phyloP scores from a whole-genome alignment of 1,284 basidiomycete species.

The Sporisorium scitamineum region DNA sequence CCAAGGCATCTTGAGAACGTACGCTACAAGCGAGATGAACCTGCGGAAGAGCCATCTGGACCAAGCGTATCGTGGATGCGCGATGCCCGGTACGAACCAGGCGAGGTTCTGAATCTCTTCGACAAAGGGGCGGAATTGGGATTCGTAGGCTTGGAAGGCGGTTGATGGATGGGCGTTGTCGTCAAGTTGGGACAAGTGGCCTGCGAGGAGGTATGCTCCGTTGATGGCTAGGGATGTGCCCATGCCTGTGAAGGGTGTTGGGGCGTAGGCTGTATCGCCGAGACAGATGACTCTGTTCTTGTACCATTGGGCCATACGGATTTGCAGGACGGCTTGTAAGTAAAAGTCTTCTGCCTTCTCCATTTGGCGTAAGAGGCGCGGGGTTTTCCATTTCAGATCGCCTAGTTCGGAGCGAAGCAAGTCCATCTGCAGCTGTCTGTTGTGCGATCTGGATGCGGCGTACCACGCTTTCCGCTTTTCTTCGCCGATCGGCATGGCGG shows the following conservation, averaged over 20 bases:
- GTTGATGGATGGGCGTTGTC: slow-evolving; percentile 14
- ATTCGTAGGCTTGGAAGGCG: slow-evolving; percentile 43
- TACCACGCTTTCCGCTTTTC: slow-evolving; percentile 23
- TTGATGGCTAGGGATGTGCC: slow-evolving; percentile 50
- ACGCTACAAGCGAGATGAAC: slow-evolving; percentile 10
- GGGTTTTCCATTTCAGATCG: slow-evolving; percentile 33
- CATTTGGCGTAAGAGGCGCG: slow-evolving; percentile 33
- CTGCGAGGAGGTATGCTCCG: slow-evolving; percentile 51
- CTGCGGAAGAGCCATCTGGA: slow-evolving; percentile 16
- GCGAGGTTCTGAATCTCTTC: slow-evolving; percentile 41
- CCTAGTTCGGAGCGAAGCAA: slow-evolving; percentile 29
- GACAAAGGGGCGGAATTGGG: slow-evolving; percentile 38
- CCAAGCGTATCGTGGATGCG: slow-evolving; percentile 16
- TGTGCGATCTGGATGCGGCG: slow-evolving; percentile 14
- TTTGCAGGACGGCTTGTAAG: slow-evolving; percentile 47
- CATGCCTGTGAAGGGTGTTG: slow-evolving; percentile 54
- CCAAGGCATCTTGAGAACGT: slow-evolving; percentile 5
- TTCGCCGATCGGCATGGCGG: slow-evolving; percentile 22
- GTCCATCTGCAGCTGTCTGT: slow-evolving; percentile 25
- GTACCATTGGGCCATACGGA: slow-evolving; percentile 46
- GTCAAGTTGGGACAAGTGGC: slow-evolving; percentile 36
- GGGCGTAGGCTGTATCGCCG: slow-evolving; percentile 53
- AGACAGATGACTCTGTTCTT: slow-evolving; percentile 44
- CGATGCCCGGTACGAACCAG: slow-evolving; percentile 30
- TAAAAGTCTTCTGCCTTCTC: slow-evolving; percentile 42